These are phyloP conservation scores for Raffaelea albimanens DNA, from an alignment of 2,329 filamentous ascomycete species.

Conservation along the genomic window DNA sequence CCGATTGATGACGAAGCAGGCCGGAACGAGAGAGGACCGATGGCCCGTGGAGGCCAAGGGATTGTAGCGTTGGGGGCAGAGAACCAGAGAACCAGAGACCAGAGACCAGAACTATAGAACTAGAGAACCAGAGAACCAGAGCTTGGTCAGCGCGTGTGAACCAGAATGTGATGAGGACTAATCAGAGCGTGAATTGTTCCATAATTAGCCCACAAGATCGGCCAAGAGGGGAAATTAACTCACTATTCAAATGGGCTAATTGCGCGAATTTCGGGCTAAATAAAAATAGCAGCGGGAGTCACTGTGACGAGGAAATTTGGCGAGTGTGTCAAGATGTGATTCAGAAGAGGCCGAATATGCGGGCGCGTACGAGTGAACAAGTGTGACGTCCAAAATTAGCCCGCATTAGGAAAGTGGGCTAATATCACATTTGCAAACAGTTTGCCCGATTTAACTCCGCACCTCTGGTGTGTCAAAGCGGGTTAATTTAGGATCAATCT, in stretches of 20 bases:
- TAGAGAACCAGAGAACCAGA: too few species aligned
- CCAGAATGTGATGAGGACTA: too few species aligned
- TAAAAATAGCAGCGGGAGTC: constrained; percentile 11
- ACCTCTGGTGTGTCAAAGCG: not conserved
- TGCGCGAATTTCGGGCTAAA: constrained; percentile 7
- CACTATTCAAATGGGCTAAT: constrained; percentile 1
- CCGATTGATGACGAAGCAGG: not conserved
- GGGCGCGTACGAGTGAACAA: not conserved
- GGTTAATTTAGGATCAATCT: not conserved
- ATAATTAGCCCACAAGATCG: not conserved
- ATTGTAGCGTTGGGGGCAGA: not conserved
- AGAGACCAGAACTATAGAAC: too few species aligned
- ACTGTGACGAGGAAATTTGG: not conserved
- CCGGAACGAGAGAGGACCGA: not conserved
- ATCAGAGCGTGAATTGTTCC: not conserved
- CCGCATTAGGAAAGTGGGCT: constrained; percentile 13
- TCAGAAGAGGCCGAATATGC: not conserved
- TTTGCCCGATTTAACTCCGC: constrained; percentile 7
- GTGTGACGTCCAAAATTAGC: constrained; percentile 14
- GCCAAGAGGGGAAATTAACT: too few species aligned
- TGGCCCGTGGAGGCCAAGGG: too few species aligned
- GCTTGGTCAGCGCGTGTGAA: too few species aligned
- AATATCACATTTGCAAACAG: constrained; percentile 12
- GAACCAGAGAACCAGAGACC: too few species aligned
- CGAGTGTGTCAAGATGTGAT: not conserved